phyloP scores from a whole-genome alignment of 108 stramenopile genomes.

The Heterococcus sp. region DNA sequence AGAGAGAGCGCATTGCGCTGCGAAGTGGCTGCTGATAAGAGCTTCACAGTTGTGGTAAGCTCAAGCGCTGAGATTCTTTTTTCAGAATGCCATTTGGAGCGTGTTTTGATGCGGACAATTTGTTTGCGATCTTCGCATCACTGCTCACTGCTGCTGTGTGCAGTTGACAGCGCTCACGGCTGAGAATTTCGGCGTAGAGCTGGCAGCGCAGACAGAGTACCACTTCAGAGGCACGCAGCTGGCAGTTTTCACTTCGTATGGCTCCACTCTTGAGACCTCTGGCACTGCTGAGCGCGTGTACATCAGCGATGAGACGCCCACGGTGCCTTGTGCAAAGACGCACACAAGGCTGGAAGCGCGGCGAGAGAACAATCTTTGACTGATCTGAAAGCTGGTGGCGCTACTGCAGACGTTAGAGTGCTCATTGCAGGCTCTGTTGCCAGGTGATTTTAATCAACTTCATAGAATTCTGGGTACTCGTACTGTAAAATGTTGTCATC shows the following conservation, averaged over 20 bases:
- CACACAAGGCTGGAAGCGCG: slow-evolving; percentile 53
- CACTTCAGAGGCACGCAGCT: slow-evolving; percentile 43
- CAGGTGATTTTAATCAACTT: no score
- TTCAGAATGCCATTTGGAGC: background rate
- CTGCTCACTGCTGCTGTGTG: background rate
- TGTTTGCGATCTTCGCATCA: background rate
- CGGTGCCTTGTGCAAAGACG: slow-evolving; percentile 54
- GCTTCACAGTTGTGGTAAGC: slow-evolving; percentile 42
- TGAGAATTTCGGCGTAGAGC: slow-evolving; percentile 57
- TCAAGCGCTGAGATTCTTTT: background rate
- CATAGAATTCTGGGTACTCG: no score
- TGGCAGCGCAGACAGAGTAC: slow-evolving; percentile 53
- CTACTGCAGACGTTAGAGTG: background rate
- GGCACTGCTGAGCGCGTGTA: slow-evolving; percentile 40
- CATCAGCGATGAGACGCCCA: slow-evolving; percentile 47
- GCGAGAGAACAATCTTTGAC: slow-evolving; percentile 48
- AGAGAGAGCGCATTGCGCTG: slow-evolving; percentile 43
- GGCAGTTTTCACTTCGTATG: slow-evolving; percentile 59
- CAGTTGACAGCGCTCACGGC: slow-evolving; percentile 51
- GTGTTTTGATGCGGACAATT: background rate
- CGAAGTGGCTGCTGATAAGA: slow-evolving; percentile 28
- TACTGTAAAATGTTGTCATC: no score
- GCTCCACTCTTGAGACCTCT: slow-evolving; percentile 45
- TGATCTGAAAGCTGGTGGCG: background rate
- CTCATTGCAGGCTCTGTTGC: slow-evolving; percentile 46